Conservation (phyloP, 495 filamentous ascomycete genomes). For the Darksidea phi region DNA sequence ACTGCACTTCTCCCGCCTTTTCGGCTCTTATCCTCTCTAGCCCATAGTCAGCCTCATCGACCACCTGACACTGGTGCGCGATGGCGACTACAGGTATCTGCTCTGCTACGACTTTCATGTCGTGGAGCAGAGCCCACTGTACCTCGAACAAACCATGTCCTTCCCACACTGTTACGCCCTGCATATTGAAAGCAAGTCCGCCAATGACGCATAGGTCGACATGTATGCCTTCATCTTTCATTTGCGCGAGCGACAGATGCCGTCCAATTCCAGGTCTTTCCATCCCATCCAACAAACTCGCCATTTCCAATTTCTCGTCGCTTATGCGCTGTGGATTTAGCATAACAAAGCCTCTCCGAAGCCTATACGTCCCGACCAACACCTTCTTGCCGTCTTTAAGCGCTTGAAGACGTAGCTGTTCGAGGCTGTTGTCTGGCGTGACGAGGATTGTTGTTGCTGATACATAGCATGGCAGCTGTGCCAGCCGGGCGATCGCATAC, state of each 20-base stretch:
- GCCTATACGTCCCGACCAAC: constrained; percentile 11
- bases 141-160: constrained; percentile 11
- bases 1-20: constrained; percentile 3
- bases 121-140: constrained; percentile 15
- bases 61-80: constrained; percentile 15
- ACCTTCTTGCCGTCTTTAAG: constrained; percentile 22
- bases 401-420: constrained; percentile 17
- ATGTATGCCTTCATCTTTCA: constrained; percentile 5
- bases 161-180: not conserved
- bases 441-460: constrained; percentile 17
- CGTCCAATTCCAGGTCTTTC: constrained; percentile 22
- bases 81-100: constrained; percentile 13
- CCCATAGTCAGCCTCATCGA: not conserved
- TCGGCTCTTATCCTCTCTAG: not conserved
- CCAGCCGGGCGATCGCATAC: constrained; percentile 8
- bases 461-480: constrained; percentile 2
- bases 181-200: not conserved
- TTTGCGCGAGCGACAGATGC: constrained; percentile 5
- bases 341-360: constrained; percentile 26
- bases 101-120: not conserved
- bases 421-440: constrained; percentile 18
- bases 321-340: constrained; percentile 18
- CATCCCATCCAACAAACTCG: constrained; percentile 21
- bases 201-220: constrained; percentile 18
- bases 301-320: constrained; percentile 6